Base-by-base conservation (phyloP, 1,284 basidiomycete species). In the Anthracocystis panici-leucophaei region DNA sequence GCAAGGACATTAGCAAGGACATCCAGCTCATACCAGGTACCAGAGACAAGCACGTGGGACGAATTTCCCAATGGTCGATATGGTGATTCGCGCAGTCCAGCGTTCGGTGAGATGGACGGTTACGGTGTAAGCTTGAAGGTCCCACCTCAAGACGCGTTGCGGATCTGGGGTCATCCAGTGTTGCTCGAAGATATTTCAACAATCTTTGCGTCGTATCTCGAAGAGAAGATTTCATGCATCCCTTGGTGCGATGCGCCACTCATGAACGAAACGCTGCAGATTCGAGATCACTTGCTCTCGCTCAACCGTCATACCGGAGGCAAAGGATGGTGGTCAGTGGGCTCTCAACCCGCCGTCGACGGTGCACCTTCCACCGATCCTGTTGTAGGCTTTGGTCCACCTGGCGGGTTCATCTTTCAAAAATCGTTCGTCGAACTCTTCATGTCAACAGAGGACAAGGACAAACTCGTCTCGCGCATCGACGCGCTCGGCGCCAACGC, bases 391-490 rank as follows among this genome's bases (percentile, higher is more conserved):
- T 99, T 96, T 91, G 96, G 96, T 6, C 97, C 96, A 7, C 88
- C 88, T 51, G 91, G 90, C 11, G 96, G 96, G 5, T 95, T 95
- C 86, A 92, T 99, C 14, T 99, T 93, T 86, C 97, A 99, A 86
- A 99, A 99, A 86, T 90, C 92, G 5, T 99, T 98, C 83, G 94
- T 98, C 7, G 96, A 99, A 86, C 96, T 98, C 85, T 99, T 99
- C 84, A 92, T 92, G 42, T 82, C 79, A 7, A 88, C 89, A 51
- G 85, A 88, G 20, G 91, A 92, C 72, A 90, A 97, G 23, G 87
- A 90, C 41, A 82, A 79, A 61, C 88, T 97, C 41, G 90, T 91
- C 83, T 82, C 87, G 65, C 89, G 87, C 74, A 89, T 93, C 1
- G 82, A 87, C 44, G 87, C 87, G 61, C 86, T 88, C 16, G 91